Conservation (phyloP, 495 filamentous ascomycete genomes). For the Baudoinia panamericana region DNA sequence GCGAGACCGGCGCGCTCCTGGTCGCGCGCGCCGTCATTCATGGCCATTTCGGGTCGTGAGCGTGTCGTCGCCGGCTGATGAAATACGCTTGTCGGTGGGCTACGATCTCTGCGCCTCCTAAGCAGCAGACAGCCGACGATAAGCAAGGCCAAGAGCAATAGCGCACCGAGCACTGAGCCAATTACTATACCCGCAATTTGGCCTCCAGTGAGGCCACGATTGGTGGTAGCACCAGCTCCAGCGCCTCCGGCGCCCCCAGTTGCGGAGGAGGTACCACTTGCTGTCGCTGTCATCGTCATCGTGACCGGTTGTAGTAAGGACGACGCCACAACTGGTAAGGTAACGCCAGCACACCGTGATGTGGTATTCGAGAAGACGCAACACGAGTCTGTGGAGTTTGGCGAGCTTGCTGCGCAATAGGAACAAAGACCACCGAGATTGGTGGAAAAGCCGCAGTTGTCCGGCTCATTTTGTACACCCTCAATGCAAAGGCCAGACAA, state of each 20-base stretch:
- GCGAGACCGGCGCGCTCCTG: conserved; percentile 33
- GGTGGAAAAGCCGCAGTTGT: conserved; percentile 73
- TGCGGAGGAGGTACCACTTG: conserved; percentile 27
- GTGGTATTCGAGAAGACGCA: conserved; percentile 70
- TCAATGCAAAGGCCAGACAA: conserved; percentile 62
- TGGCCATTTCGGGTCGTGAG: conserved; percentile 25
- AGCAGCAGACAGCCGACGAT: conserved; percentile 41
- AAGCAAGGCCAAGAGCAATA: conserved; percentile 51
- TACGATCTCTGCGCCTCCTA: conserved; percentile 45
- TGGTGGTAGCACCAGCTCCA: conserved; percentile 23
- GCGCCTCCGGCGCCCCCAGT: conserved; percentile 34
- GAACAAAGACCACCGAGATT: conserved; percentile 78
- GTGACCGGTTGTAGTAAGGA: conserved; percentile 34
- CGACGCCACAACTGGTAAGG: conserved; percentile 60
- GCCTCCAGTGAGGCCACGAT: conserved; percentile 57
- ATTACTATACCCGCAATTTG: conserved; percentile 83
- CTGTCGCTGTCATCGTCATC: conserved; percentile 28
- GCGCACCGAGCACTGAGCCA: conserved; percentile 59
- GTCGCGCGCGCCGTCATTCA: conserved; percentile 23
- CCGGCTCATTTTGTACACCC: conserved; percentile 65
- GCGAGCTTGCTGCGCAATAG: conserved; percentile 68
- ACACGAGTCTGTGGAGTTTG: conserved; percentile 89
- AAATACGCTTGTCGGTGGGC: conserved; percentile 49
- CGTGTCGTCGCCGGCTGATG: conserved; percentile 79
- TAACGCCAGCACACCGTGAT: conserved; percentile 54